Evolutionary conservation across 192 early-diverging fungal species (phyloP).

Genomic region (Umbelopsis vinacea): DNA sequence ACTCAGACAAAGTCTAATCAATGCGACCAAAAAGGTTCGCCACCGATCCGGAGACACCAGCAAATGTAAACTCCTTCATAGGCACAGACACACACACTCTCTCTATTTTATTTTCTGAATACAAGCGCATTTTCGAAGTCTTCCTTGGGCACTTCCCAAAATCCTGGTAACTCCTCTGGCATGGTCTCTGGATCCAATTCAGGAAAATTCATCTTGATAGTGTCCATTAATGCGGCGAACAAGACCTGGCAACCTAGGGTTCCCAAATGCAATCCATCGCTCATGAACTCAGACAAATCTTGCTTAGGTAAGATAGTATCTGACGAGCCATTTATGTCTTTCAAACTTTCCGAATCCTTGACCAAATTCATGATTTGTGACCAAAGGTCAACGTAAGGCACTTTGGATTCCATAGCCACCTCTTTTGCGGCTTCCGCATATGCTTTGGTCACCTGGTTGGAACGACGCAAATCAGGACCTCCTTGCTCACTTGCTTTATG

Average conservation of each 20-base stretch:
- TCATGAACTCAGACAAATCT: slow-evolving; percentile 41
- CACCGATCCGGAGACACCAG: too few species aligned
- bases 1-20: too few species aligned
- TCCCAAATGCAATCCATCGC: slow-evolving; percentile 64
- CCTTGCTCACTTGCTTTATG: slow-evolving; percentile 24
- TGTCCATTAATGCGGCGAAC: not conserved
- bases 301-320: not conserved
- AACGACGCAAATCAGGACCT: slow-evolving; percentile 41
- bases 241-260: slow-evolving; percentile 45
- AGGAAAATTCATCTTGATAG: not conserved
- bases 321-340: slow-evolving; percentile 31
- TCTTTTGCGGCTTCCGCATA: slow-evolving; percentile 55
- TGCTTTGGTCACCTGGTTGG: slow-evolving; percentile 38
- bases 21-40: too few species aligned
- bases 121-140: not conserved
- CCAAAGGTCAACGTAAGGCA: slow-evolving; percentile 42
- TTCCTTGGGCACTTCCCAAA: not conserved
- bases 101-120: not conserved
- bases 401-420: slow-evolving; percentile 43
- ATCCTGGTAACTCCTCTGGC: not conserved
- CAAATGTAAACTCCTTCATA: too few species aligned
- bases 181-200: not conserved
- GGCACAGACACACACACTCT: too few species aligned
- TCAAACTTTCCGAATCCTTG: not conserved
- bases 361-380: slow-evolving; percentile 34